These are phyloP conservation scores for Protomyces inundatus DNA, from an alignment of 1,139 yeast genomes.

Conservation along the genomic window DNA sequence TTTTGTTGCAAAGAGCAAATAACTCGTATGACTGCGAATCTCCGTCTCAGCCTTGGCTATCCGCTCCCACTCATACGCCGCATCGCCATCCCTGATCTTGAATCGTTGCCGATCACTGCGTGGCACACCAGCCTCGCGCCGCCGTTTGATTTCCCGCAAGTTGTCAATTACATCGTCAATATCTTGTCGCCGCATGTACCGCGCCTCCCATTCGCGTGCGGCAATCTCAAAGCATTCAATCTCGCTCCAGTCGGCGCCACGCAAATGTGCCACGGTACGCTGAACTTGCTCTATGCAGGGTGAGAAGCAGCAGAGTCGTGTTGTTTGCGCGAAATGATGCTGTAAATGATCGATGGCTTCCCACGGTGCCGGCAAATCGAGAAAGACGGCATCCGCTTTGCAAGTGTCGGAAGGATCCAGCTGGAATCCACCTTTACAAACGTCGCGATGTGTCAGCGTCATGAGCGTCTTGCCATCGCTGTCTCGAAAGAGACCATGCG, in stretches of 20 bases:
- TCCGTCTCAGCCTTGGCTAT: constrained; percentile 80
- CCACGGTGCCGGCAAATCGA: constrained; percentile 98
- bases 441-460: constrained; percentile 82
- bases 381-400: constrained; percentile 67
- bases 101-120: constrained; percentile 45
- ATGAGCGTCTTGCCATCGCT: constrained; percentile 36
- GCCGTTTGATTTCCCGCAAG: constrained; percentile 69
- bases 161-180: constrained; percentile 77
- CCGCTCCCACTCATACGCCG: constrained; percentile 67
- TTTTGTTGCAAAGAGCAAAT: constrained; percentile 71
- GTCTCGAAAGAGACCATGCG: constrained; percentile 55
- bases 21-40: constrained; percentile 89
- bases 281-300: constrained; percentile 98
- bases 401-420: constrained; percentile 42
- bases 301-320: constrained; percentile 37
- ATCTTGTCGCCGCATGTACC: constrained; percentile 79
- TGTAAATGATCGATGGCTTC: constrained; percentile 76
- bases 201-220: constrained; percentile 82
- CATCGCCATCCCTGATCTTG: constrained; percentile 82
- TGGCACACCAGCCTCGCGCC: constrained; percentile 71
- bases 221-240: constrained; percentile 92
- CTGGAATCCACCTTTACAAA: constrained; percentile 78
- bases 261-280: constrained; percentile 69
- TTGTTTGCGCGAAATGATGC: constrained; percentile 44
- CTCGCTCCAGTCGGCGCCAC: constrained; percentile 73